Evolutionary conservation across 345 rosid genomes (phyloP).

Genomic region (Brassica juncea): DNA sequence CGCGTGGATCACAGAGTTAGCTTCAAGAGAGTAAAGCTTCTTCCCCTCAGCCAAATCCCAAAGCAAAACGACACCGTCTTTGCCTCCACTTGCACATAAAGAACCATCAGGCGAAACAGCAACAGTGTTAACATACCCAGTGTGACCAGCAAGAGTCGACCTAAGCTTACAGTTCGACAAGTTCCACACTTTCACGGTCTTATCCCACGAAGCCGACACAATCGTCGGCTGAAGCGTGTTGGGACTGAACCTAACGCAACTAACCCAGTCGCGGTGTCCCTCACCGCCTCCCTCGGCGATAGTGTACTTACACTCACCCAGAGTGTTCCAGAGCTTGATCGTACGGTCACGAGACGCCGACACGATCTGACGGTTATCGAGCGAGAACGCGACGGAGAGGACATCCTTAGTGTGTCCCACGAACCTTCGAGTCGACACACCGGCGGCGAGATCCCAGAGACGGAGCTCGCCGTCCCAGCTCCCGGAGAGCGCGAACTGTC

Average conservation of each 20-base stretch:
- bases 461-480: constrained; percentile 99
- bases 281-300: constrained; percentile 69
- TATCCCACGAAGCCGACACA: constrained; percentile 92
- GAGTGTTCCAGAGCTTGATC: constrained; percentile 93
- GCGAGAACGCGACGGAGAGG: constrained; percentile 91
- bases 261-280: constrained; percentile 87
- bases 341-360: constrained; percentile 97
- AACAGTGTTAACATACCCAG: constrained; percentile 84
- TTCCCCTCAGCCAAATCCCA: constrained; percentile 99
- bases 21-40: constrained; percentile 84
- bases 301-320: constrained; percentile 97
- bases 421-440: constrained; percentile 73
- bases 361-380: constrained; percentile 96
- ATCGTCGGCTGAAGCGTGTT: constrained; percentile 76
- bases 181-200: constrained; percentile 93
- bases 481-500: constrained; percentile 96
- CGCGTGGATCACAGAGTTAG: constrained; percentile 73
- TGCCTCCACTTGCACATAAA: constrained; percentile 92
- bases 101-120: constrained; percentile 99
- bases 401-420: constrained; percentile 97
- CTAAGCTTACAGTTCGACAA: constrained; percentile 87
- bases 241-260: constrained; percentile 94
- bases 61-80: constrained; percentile 81
- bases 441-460: constrained; percentile 86
- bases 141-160: constrained; percentile 70